A percentile compares a stretch with the other conserved stretches of the same genome.
These are phyloP conservation scores for Blastocystis sp. DNA, from an alignment of 352 stramenopile species.

Conservation along the genomic window DNA sequence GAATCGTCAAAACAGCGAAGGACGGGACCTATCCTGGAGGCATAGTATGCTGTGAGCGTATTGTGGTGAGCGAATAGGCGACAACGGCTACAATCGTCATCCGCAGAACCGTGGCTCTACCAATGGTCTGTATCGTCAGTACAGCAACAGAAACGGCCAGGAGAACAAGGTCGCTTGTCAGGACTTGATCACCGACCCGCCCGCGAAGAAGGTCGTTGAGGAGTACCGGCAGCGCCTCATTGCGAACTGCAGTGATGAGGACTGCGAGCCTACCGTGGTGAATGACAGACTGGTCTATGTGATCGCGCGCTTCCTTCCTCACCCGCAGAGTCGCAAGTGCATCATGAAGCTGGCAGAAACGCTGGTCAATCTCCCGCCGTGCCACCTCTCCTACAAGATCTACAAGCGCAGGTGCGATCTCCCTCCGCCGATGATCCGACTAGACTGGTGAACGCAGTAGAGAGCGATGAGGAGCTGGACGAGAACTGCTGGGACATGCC, in stretches of 20 bases:
- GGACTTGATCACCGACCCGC: neutral
- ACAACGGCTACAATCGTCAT: neutral
- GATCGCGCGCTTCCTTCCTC: neutral
- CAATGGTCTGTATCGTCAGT: neutral
- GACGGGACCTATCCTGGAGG: neutral
- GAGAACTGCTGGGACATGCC: slow-evolving; percentile 65
- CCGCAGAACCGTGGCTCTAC: neutral
- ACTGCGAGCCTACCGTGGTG: neutral
- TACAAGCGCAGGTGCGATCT: slow-evolving; percentile 14
- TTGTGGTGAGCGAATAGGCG: neutral
- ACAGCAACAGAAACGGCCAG: slow-evolving; percentile 25
- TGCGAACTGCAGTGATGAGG: slow-evolving; percentile 12
- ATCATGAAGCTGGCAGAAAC: slow-evolving; percentile 25
- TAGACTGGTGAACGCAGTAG: slow-evolving; percentile 9
- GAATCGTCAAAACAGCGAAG: neutral
- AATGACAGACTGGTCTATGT: slow-evolving; percentile 63
- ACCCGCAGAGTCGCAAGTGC: neutral
- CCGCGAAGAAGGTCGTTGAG: neutral
- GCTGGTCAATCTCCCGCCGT: neutral
- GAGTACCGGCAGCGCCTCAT: slow-evolving; percentile 15
- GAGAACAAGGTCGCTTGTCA: slow-evolving; percentile 13
- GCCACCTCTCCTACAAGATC: slow-evolving; percentile 30
- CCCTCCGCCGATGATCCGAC: neutral
- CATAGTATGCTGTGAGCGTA: neutral
- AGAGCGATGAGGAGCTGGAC: slow-evolving; percentile 14